Evolutionary conservation across 768 basidiomycete genomes (phyloP).

Genomic region (Lentinula guzmanii): DNA sequence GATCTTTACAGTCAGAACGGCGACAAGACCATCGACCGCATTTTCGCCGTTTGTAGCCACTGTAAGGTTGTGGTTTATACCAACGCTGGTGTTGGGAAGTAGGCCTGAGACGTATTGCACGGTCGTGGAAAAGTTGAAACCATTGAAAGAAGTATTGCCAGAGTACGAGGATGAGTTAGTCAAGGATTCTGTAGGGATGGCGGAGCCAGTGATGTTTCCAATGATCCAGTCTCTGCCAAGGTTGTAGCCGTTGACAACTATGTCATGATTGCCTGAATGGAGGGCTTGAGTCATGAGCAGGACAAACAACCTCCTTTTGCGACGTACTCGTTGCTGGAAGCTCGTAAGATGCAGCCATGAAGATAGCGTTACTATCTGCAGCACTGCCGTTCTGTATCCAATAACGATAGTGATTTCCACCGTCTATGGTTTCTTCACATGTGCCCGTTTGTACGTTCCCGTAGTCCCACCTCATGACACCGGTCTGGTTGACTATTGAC

Average conservation of each 20-base stretch:
- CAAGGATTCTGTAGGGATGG: conserved; percentile 39
- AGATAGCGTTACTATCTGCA: conserved; percentile 66
- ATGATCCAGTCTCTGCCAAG: conserved; percentile 82
- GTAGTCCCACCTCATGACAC: conserved; percentile 80
- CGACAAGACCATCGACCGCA: conserved; percentile 79
- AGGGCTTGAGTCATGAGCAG: neutral
- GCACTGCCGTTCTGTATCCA: conserved; percentile 72
- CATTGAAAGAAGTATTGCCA: conserved; percentile 55
- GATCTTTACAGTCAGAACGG: conserved; percentile 38
- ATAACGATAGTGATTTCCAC: conserved; percentile 86
- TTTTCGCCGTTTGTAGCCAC: conserved; percentile 44
- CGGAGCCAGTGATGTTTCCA: conserved; percentile 67
- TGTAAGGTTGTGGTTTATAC: conserved; percentile 59
- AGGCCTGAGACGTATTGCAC: conserved; percentile 66
- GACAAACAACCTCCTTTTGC: neutral
- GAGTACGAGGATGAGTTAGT: conserved; percentile 55
- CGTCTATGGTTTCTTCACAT: conserved; percentile 78
- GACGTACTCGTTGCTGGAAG: conserved; percentile 49
- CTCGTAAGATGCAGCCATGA: conserved; percentile 75
- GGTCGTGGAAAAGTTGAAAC: conserved; percentile 69
- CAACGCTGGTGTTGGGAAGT: conserved; percentile 60
- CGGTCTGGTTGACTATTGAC: conserved; percentile 66
- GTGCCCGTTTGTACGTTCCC: conserved; percentile 73
- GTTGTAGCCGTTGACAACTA: conserved; percentile 76
- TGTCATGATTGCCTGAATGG: conserved; percentile 54